These are phyloP conservation scores for Caryopteris hybrid DNA, from an alignment of 305 asterid species.

Conservation along the genomic window DNA sequence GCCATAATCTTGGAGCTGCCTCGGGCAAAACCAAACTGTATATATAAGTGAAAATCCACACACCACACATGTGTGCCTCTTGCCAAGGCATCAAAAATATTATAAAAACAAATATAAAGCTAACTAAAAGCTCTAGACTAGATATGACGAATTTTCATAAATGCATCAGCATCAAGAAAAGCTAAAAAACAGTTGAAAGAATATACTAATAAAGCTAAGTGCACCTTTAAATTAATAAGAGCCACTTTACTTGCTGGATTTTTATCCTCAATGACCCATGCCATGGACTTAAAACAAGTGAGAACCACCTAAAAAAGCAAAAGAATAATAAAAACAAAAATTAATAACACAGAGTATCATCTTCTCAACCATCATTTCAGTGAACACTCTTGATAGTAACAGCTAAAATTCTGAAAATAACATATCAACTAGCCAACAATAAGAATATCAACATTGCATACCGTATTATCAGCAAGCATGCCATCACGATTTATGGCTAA, in stretches of 20 bases:
- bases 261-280: conserved; percentile 71
- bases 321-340: conserved; percentile 13
- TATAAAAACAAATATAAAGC: not conserved
- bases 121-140: conserved; percentile 7
- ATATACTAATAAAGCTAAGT: conserved; percentile 18
- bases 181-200: conserved; percentile 1
- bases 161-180: conserved; percentile 13
- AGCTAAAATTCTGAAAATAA: not conserved
- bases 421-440: conserved; percentile 6
- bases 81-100: conserved; percentile 6
- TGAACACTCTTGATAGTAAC: not conserved
- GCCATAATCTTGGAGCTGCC: conserved; percentile 79
- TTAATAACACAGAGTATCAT: not conserved
- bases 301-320: conserved; percentile 52
- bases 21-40: conserved; percentile 27
- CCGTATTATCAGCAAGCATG: conserved; percentile 56
- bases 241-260: conserved; percentile 56
- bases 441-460: conserved; percentile 19
- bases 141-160: not conserved
- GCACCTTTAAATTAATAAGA: conserved; percentile 70
- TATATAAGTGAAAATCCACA: conserved; percentile 19
- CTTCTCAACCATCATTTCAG: conserved; percentile 3
- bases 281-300: conserved; percentile 77
- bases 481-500: conserved; percentile 64
- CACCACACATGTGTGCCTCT: not conserved